Conservation (phyloP, 2,329 filamentous ascomycete genomes). For the Monilinia aucupariae region DNA sequence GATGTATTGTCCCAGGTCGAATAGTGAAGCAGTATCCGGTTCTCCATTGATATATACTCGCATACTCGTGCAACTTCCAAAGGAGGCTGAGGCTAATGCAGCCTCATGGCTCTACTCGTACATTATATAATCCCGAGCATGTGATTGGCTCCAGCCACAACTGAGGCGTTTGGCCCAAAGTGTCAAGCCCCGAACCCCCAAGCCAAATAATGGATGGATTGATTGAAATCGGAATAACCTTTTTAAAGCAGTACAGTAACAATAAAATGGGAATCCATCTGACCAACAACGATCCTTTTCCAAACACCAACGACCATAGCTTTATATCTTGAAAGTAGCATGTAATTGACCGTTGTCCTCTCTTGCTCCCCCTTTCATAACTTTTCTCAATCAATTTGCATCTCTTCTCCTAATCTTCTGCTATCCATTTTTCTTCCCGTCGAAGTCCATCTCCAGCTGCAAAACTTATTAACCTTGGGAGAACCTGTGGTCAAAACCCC, state of each 20-base stretch:
- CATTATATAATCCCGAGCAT: background rate
- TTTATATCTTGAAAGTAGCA: conserved; percentile 7
- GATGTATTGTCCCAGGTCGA: too few species aligned
- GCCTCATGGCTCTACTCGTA: background rate
- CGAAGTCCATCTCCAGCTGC: background rate
- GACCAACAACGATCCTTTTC: conserved; percentile 12
- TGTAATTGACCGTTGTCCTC: background rate
- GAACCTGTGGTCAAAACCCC: conserved; percentile 9
- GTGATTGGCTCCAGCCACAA: conserved; percentile 18
- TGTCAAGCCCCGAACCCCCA: background rate
- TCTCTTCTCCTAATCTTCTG: background rate
- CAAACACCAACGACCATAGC: conserved; percentile 5
- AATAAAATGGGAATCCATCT: conserved; percentile 16
- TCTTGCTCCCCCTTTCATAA: conserved; percentile 4
- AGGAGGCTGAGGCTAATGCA: conserved; percentile 3
- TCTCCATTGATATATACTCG: too few species aligned
- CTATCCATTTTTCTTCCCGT: conserved; percentile 6
- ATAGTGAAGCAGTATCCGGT: too few species aligned
- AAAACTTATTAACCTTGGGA: conserved; percentile 9
- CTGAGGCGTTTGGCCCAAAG: background rate
- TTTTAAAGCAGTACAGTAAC: conserved; percentile 6
- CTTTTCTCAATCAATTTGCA: background rate
- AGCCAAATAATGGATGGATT: too few species aligned
- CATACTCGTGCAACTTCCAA: too few species aligned
- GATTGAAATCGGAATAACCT: conserved; percentile 9